phyloP scores from a whole-genome alignment of 108 stramenopile species.

The Nitzschia sp. region DNA sequence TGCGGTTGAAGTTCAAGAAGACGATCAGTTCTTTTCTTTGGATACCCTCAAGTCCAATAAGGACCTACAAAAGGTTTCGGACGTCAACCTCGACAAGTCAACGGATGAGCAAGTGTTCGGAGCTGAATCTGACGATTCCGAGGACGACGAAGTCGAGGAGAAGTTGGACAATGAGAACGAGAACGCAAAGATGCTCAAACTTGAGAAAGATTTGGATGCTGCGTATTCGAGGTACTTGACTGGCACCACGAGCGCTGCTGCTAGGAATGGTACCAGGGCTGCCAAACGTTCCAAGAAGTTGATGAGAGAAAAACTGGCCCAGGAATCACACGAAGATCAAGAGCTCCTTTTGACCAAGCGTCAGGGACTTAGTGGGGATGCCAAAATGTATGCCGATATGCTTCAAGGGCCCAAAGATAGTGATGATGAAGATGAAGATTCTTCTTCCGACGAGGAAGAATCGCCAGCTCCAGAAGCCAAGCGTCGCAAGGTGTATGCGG shows the following conservation, averaged over 20 bases:
- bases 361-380: constrained; percentile 56
- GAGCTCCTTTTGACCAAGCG: constrained; percentile 69
- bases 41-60: constrained; percentile 62
- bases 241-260: constrained; percentile 69
- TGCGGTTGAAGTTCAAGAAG: constrained; percentile 83
- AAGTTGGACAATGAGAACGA: constrained; percentile 35
- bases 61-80: constrained; percentile 67
- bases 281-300: constrained; percentile 82
- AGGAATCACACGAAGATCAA: constrained; percentile 81
- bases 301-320: constrained; percentile 68
- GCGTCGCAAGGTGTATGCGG: constrained; percentile 32
- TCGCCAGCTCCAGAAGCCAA: constrained; percentile 54
- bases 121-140: constrained; percentile 45
- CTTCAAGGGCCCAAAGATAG: constrained; percentile 63
- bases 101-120: constrained; percentile 70
- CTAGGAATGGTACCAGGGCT: constrained; percentile 78
- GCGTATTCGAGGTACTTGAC: constrained; percentile 83
- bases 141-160: constrained; percentile 39
- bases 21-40: constrained; percentile 82
- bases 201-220: constrained; percentile 83
- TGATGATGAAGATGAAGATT: constrained; percentile 56
- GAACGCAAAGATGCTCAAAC: constrained; percentile 52
- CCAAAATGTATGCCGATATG: constrained; percentile 74
- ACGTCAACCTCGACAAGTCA: constrained; percentile 78
- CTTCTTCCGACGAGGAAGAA: constrained; percentile 58